Conservation (phyloP, 2,329 filamentous ascomycete species). For the Aspergillus terreus region DNA sequence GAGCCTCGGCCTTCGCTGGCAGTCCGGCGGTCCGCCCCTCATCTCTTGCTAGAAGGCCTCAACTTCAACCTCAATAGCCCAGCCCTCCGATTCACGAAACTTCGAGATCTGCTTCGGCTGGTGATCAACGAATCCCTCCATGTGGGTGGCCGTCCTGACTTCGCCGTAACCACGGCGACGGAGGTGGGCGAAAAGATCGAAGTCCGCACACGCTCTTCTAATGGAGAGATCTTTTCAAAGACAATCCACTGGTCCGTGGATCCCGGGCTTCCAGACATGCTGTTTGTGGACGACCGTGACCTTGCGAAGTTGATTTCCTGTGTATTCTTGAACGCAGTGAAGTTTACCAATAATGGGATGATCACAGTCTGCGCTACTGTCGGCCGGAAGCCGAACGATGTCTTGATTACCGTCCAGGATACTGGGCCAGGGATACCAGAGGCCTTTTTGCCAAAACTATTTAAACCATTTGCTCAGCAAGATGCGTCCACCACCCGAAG, state of each 20-base stretch:
- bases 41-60: constrained; percentile 33
- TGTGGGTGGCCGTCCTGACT: constrained; percentile 47
- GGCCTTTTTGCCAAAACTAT: constrained; percentile 63
- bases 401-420: constrained; percentile 61
- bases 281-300: constrained; percentile 59
- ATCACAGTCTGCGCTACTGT: constrained; percentile 56
- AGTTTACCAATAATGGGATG: constrained; percentile 64
- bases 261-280: constrained; percentile 42
- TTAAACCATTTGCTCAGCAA: constrained; percentile 67
- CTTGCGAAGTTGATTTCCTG: constrained; percentile 62
- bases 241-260: constrained; percentile 49
- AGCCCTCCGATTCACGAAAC: constrained; percentile 40
- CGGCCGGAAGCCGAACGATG: constrained; percentile 49
- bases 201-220: constrained; percentile 42
- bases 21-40: constrained; percentile 33
- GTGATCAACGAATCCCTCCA: constrained; percentile 48
- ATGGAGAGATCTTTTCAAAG: constrained; percentile 42
- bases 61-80: constrained; percentile 32
- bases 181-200: constrained; percentile 45
- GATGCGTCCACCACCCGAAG: constrained; percentile 65
- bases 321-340: constrained; percentile 64
- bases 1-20: constrained; percentile 33
- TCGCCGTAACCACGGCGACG: constrained; percentile 42
- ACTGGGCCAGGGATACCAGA: constrained; percentile 66
- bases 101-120: constrained; percentile 44